Evolutionary conservation across 2,329 filamentous ascomycete genomes (phyloP).

Genomic region (Chaetomiaceae sp.): DNA sequence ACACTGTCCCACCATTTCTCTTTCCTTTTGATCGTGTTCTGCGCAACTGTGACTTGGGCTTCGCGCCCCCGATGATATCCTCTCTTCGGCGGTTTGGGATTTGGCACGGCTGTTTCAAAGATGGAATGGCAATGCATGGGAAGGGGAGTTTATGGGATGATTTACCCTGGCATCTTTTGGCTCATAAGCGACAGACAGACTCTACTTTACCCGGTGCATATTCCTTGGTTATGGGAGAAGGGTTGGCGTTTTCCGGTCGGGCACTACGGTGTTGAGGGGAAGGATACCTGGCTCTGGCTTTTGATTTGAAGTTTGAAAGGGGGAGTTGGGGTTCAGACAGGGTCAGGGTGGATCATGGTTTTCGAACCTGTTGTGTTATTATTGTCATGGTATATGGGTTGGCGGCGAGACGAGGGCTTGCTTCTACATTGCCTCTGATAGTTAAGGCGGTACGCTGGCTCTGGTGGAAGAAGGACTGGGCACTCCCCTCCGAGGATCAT

Average conservation of each 20-base stretch:
- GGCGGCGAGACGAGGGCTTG: background rate
- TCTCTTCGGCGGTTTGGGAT: conserved; percentile 8
- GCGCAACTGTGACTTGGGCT: background rate
- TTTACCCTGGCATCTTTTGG: background rate
- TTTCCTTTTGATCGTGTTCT: conserved; percentile 1
- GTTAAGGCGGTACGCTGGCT: background rate
- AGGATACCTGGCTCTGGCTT: background rate
- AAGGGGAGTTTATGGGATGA: conserved; percentile 9
- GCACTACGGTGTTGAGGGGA: background rate
- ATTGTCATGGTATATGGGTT: background rate
- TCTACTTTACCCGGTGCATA: background rate
- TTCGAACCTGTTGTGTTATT: conserved; percentile 1
- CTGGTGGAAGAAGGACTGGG: background rate
- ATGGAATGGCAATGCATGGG: conserved; percentile 9
- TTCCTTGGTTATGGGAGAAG: background rate
- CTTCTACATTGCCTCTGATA: background rate
- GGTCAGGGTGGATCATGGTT: background rate
- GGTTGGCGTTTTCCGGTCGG: conserved; percentile 10
- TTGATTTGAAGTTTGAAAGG: background rate
- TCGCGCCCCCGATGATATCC: conserved; percentile 14
- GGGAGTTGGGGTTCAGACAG: background rate
- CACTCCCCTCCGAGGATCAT: background rate
- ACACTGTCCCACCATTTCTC: background rate
- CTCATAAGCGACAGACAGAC: background rate
- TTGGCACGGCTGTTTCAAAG: conserved; percentile 7